Percentiles rank a stretch among this genome's conserved stretches.
phyloP scores from a whole-genome alignment of 306 rosid genomes.

The Vicia faba region DNA sequence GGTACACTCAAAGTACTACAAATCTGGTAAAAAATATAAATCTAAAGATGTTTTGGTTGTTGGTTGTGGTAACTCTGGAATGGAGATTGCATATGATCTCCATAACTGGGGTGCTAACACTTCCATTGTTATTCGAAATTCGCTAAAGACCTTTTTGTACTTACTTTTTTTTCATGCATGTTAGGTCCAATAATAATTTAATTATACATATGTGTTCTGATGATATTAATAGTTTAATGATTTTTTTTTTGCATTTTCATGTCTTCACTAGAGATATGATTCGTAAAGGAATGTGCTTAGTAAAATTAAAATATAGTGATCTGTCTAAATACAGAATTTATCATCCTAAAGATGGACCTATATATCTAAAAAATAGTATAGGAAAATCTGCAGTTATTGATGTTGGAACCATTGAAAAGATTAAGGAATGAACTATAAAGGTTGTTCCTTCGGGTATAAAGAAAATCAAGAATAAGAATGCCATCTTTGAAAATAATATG shows the following conservation, averaged over 20 bases:
- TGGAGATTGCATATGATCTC: constrained; percentile 61
- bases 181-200: too few species aligned
- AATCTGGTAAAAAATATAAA: constrained; percentile 41
- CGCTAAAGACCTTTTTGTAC: constrained; percentile 29
- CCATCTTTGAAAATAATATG: constrained; percentile 42
- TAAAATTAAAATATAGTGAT: constrained; percentile 40
- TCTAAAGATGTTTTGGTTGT: constrained; percentile 56
- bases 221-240: not conserved
- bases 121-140: constrained; percentile 44
- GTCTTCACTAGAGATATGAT: constrained; percentile 47
- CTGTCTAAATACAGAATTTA: constrained; percentile 43
- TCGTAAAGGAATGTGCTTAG: constrained; percentile 43
- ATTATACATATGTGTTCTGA: too few species aligned
- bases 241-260: constrained; percentile 47
- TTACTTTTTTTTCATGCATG: not conserved
- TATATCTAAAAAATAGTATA: constrained; percentile 34
- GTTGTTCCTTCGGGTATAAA: constrained; percentile 46
- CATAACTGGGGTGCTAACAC: not conserved
- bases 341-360: constrained; percentile 51
- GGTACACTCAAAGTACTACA: constrained; percentile 52
- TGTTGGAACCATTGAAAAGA: constrained; percentile 52
- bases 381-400: constrained; percentile 56
- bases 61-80: constrained; percentile 70
- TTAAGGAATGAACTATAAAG: constrained; percentile 46
- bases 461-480: constrained; percentile 43